A percentile compares a stretch with the other conserved stretches of the same genome.
phyloP scores from a whole-genome alignment of 140 eudicot species.

The Anethum foeniculum region DNA sequence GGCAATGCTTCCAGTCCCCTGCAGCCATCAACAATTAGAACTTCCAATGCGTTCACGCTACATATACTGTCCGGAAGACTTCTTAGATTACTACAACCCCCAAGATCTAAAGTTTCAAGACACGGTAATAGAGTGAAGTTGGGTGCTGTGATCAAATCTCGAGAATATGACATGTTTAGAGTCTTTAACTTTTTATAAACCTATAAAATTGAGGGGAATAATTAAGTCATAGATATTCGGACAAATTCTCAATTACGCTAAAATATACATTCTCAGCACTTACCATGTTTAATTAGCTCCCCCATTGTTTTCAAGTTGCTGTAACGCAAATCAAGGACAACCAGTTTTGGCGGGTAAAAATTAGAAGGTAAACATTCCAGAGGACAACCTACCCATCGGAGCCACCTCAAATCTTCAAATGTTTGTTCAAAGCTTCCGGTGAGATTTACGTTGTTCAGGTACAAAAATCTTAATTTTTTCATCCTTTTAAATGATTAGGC shows the following conservation, averaged over 20 bases:
- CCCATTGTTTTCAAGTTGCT: neutral
- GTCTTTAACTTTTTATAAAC: neutral
- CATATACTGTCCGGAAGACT: neutral
- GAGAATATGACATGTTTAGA: neutral
- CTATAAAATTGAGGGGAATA: neutral
- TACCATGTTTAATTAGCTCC: neutral
- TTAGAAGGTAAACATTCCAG: neutral
- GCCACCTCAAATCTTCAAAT: slow-evolving; percentile 6
- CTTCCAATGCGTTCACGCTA: neutral
- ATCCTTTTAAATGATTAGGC: neutral
- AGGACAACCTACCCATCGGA: neutral
- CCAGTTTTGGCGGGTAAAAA: slow-evolving; percentile 14
- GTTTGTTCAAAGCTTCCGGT: neutral
- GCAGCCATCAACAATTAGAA: too few species aligned
- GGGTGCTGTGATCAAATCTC: neutral
- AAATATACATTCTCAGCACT: too few species aligned
- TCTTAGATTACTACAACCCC: neutral
- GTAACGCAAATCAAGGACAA: neutral
- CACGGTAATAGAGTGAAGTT: neutral
- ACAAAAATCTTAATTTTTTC: neutral
- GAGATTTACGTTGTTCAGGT: neutral
- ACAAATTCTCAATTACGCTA: neutral
- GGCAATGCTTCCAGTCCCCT: too few species aligned
- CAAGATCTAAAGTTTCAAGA: neutral
- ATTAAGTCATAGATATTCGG: neutral